These are phyloP conservation scores for Phytopythium cucurbitacearum DNA, from an alignment of 352 stramenopile genomes.

Conservation along the genomic window DNA sequence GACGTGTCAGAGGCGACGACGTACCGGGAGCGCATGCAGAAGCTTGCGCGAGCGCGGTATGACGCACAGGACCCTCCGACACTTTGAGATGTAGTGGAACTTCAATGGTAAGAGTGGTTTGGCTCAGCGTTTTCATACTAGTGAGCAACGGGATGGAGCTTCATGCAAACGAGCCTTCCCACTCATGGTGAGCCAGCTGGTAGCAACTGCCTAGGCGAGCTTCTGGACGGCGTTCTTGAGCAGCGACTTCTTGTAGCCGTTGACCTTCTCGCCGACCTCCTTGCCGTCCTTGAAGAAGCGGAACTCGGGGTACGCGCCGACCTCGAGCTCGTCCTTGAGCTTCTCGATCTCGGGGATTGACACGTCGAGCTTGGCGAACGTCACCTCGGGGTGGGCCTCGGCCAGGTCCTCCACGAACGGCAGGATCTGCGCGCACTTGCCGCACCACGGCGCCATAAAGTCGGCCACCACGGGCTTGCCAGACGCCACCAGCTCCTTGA, in stretches of 20 bases:
- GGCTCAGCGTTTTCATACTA: slow-evolving; percentile 2
- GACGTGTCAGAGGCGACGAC: slow-evolving; percentile 44
- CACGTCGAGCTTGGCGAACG: slow-evolving; percentile 79
- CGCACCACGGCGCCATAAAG: slow-evolving; percentile 86
- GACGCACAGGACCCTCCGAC: slow-evolving; percentile 13
- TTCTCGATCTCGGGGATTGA: slow-evolving; percentile 62
- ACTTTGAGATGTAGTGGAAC: no score
- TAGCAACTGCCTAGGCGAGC: slow-evolving; percentile 20
- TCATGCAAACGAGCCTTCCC: no score
- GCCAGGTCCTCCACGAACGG: slow-evolving; percentile 71
- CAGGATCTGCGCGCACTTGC: slow-evolving; percentile 83
- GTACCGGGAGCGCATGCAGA: slow-evolving; percentile 62
- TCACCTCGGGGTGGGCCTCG: slow-evolving; percentile 56
- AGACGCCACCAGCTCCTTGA: slow-evolving; percentile 55
- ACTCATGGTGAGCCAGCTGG: no score
- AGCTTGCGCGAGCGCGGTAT: slow-evolving; percentile 57
- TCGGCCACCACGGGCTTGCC: slow-evolving; percentile 74
- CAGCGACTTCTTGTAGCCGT: slow-evolving; percentile 83
- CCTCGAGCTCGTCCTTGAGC: slow-evolving; percentile 69
- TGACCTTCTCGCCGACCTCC: slow-evolving; percentile 62
- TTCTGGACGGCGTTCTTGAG: slow-evolving; percentile 70
- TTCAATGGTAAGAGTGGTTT: not conserved
- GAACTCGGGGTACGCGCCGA: slow-evolving; percentile 80
- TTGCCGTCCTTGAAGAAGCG: slow-evolving; percentile 84
- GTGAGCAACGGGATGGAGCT: not conserved